These are phyloP conservation scores for Fusarium anguioides DNA, from an alignment of 2,329 filamentous ascomycete genomes.

Conservation along the genomic window DNA sequence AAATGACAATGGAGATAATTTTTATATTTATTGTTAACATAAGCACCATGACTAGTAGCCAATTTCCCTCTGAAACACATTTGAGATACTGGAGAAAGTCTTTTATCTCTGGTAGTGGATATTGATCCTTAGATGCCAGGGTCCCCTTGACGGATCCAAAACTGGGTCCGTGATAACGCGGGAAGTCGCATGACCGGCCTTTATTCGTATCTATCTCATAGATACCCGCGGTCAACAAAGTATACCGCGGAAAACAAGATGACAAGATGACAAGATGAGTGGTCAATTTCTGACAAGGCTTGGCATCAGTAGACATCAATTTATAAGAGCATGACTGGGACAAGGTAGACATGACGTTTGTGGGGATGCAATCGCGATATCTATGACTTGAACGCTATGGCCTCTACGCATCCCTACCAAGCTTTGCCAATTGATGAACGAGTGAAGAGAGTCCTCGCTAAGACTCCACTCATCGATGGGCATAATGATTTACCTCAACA, in stretches of 20 bases:
- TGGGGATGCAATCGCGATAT: accelerated
- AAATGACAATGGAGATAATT: too few relatives aligned
- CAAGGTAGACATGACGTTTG: not conserved
- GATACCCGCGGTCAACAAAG: not conserved
- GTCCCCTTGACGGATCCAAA: not conserved
- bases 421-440: not conserved
- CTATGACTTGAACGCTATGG: not conserved
- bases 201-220: not conserved
- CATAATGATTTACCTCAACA: conserved; percentile 10
- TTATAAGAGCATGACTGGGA: not conserved
- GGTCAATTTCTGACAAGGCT: not conserved
- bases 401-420: not conserved
- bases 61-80: not conserved
- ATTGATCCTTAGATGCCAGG: not conserved
- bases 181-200: not conserved
- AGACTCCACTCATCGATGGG: not conserved
- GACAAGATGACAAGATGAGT: too few relatives aligned
- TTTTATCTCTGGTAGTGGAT: not conserved
- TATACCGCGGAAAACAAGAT: not conserved
- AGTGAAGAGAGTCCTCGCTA: not conserved
- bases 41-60: too few relatives aligned
- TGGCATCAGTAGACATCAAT: accelerated
- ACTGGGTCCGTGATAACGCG: conserved; percentile 3
- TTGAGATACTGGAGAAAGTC: not conserved
- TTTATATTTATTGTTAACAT: too few relatives aligned